Percentiles rank a stretch among this genome's conserved stretches.
Conservation (phyloP, 2,329 filamentous ascomycete species). For the Diaporthe sp. region DNA sequence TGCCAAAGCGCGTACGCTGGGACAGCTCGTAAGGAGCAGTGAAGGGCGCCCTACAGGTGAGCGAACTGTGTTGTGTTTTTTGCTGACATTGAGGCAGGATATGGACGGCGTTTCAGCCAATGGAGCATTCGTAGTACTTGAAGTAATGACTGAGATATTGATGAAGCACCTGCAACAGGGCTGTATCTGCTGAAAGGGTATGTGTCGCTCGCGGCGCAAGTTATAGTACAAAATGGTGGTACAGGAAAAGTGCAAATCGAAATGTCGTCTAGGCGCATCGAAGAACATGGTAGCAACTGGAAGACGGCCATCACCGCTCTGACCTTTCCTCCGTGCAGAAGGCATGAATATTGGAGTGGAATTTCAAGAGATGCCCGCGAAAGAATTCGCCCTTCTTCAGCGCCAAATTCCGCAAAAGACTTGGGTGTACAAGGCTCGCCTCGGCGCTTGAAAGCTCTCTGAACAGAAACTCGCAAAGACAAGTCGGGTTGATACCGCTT, state of each 20-base stretch:
- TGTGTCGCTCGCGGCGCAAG: not conserved
- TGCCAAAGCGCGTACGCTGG: not conserved
- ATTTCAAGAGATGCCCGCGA: not conserved
- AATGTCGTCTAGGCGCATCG: not conserved
- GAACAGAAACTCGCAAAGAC: not conserved
- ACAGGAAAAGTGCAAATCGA: not conserved
- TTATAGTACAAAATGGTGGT: not conserved
- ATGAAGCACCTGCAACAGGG: not conserved
- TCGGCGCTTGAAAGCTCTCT: not conserved
- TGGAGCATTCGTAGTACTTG: not conserved
- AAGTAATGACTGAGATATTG: not conserved
- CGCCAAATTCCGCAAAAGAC: not conserved
- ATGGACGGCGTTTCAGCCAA: too few relatives aligned
- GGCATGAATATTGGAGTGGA: not conserved
- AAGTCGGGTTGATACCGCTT: not conserved
- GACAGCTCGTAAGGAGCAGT: not conserved
- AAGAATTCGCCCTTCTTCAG: not conserved
- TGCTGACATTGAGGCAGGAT: not conserved
- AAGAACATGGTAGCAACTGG: too few relatives aligned
- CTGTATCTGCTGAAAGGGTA: too few relatives aligned
- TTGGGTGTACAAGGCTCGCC: not conserved
- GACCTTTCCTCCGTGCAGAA: not conserved
- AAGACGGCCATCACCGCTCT: not conserved
- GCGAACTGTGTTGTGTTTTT: too few relatives aligned
- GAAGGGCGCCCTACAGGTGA: not conserved